Evolutionary conservation across 345 rosid genomes (phyloP).

Genomic region (Camelina sativa): DNA sequence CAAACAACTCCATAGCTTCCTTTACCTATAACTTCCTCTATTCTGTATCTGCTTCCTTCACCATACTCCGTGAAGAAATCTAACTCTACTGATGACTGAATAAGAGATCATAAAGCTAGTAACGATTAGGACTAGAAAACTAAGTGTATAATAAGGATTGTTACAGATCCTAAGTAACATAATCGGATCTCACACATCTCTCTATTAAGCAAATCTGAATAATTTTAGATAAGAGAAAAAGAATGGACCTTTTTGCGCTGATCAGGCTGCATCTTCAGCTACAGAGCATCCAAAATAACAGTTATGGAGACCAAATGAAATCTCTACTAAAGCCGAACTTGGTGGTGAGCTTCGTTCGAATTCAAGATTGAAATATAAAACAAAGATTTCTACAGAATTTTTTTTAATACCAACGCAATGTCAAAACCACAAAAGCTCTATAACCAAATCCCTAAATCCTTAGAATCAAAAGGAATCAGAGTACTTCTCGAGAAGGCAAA

Average conservation of each 20-base stretch:
- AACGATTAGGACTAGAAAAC: neutral
- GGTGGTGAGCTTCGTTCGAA: slow-evolving; percentile 18
- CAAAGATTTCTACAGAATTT: neutral
- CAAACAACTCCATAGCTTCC: slow-evolving; percentile 96
- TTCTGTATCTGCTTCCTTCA: slow-evolving; percentile 84
- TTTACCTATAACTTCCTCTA: slow-evolving; percentile 94
- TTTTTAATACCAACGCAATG: slow-evolving; percentile 16
- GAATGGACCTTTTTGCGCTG: slow-evolving; percentile 78
- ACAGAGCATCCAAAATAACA: slow-evolving; percentile 51
- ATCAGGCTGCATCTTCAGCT: slow-evolving; percentile 86
- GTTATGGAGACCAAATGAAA: neutral
- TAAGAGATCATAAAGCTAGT: neutral
- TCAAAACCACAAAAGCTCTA: neutral
- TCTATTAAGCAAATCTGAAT: neutral
- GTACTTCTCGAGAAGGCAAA: neutral
- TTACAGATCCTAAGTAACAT: slow-evolving; percentile 13
- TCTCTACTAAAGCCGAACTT: neutral
- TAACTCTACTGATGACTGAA: slow-evolving; percentile 73
- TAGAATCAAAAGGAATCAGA: slow-evolving; percentile 18
- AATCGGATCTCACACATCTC: slow-evolving; percentile 18
- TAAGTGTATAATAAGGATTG: slow-evolving; percentile 2
- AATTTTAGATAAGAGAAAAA: neutral
- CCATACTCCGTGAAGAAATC: slow-evolving; percentile 95
- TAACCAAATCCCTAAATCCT: slow-evolving; percentile 19
- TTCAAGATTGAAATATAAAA: neutral